Conservation (phyloP, 305 asterid species). For the Rubia peregrina region DNA sequence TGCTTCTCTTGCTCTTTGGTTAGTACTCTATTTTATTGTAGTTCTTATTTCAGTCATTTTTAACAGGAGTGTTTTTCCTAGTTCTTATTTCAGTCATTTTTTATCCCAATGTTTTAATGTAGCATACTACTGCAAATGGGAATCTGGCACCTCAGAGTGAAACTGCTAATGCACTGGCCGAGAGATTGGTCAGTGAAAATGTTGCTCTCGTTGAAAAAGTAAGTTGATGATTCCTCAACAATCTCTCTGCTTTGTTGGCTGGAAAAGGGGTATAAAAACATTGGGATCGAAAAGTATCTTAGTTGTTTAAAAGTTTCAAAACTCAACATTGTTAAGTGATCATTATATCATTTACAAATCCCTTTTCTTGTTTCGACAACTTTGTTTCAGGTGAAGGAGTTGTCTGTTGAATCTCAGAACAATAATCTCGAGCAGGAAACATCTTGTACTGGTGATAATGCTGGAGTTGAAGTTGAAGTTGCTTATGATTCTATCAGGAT, state of each 20-base stretch:
- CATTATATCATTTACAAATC: not conserved
- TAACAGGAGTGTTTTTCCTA: no score
- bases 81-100: no score
- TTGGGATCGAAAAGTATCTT: not conserved
- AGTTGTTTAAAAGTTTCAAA: not conserved
- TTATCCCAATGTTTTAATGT: no score
- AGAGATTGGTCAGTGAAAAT: constrained; percentile 47
- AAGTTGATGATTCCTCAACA: constrained; percentile 1
- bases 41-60: not conserved
- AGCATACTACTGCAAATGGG: constrained; percentile 47
- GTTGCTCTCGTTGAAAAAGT: constrained; percentile 65
- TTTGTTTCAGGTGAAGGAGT: constrained; percentile 52
- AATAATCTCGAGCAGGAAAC: constrained; percentile 27
- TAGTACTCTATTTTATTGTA: no score
- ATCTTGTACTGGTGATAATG: constrained; percentile 21
- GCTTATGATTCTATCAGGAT: constrained; percentile 25
- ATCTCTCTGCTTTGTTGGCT: not conserved
- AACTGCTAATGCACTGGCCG: constrained; percentile 41
- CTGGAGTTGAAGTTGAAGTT: constrained; percentile 28
- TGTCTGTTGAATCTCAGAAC: constrained; percentile 40
- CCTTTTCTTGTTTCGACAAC: not conserved
- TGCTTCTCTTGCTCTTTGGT: no score
- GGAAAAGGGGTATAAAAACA: not conserved
- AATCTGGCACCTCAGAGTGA: constrained; percentile 32
- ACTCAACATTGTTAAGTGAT: not conserved